These are phyloP conservation scores for Pseudevernia furfuracea DNA, from an alignment of 495 filamentous ascomycete genomes.

Conservation along the genomic window DNA sequence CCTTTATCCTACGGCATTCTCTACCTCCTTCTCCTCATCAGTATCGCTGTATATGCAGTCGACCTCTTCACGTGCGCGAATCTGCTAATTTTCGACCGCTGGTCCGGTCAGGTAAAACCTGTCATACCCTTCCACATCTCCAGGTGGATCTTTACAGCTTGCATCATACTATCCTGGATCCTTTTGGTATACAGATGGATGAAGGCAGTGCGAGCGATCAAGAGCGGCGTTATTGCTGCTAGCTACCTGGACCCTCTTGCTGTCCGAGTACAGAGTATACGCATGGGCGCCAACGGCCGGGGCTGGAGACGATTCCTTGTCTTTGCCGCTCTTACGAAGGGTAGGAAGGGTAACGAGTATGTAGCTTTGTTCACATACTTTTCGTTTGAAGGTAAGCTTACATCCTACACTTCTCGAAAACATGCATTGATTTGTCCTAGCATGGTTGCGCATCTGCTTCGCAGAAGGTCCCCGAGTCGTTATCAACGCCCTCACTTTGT, in stretches of 20 bases:
- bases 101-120: constrained; percentile 60
- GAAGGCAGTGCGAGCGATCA: constrained; percentile 69
- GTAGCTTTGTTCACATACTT: constrained; percentile 91
- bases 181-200: constrained; percentile 71
- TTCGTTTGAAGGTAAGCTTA: constrained; percentile 70
- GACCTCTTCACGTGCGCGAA: constrained; percentile 92
- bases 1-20: constrained; percentile 78
- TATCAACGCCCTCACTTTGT: constrained; percentile 81
- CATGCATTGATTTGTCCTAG: constrained; percentile 36
- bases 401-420: neutral
- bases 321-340: constrained; percentile 85
- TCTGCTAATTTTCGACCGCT: constrained; percentile 70
- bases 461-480: constrained; percentile 87
- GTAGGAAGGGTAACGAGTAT: constrained; percentile 84
- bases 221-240: constrained; percentile 75
- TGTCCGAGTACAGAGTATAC: constrained; percentile 70
- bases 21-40: constrained; percentile 68
- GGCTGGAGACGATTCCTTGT: constrained; percentile 87
- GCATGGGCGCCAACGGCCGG: constrained; percentile 52
- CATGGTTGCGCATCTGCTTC: constrained; percentile 79
- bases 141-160: constrained; percentile 85
- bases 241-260: constrained; percentile 85
- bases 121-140: constrained; percentile 60
- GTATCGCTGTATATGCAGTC: constrained; percentile 75
- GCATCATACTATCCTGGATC: constrained; percentile 78